Evolutionary conservation across 2,329 filamentous ascomycete genomes (phyloP), one percentile per base, ranked within the genome.

Genomic region (Fusarium sp.): DNA sequence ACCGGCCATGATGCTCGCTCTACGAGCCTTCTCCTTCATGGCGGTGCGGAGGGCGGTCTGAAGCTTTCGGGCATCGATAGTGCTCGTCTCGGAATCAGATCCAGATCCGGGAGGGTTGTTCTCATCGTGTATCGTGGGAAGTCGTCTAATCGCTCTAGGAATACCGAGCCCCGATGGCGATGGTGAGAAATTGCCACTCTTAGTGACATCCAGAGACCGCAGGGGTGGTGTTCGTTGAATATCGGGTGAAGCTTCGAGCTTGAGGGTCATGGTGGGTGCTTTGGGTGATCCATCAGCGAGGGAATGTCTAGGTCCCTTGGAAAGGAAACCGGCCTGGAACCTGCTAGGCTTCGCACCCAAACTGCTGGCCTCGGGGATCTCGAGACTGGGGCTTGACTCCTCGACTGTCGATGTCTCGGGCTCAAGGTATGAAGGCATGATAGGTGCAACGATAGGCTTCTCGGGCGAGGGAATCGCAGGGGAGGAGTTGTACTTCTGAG

Each of bases 321-420:
- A 91, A 30, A 98, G 84, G 81, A 97, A 97, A 9, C 96, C 96
- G 5, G 95, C 89, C 77, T 97, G 94, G 84, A 98, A 98, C 47
- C 96, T 90, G 82, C 89, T 93, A 57, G 89, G 89, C 76, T 93
- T 93, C 38, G 82, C 75, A 21, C 78, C 62, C 50, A 74, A 69
- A 50, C 73, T 80, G 21, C 65, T 81, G 19, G 81, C 76, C 47
- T 88, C 85, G 1, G 85, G 83, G 1, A 90, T 80, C 46, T 92
- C 88, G 40, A 92, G 83, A 6, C 90, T 91, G 2, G 89, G 83
- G 87, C 90, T 80, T 80, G 88, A 77, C 82, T 86, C 70, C 82
- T 91, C 78, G 88, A 85, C 69, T 21, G 68, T 57, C 21, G 61
- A n/a, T 13, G 62, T 54, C 16, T 75, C 67, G 6, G 72, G 63